Base-by-base conservation (phyloP, 2,329 filamentous ascomycete genomes). In the Aspergillus ruber region DNA sequence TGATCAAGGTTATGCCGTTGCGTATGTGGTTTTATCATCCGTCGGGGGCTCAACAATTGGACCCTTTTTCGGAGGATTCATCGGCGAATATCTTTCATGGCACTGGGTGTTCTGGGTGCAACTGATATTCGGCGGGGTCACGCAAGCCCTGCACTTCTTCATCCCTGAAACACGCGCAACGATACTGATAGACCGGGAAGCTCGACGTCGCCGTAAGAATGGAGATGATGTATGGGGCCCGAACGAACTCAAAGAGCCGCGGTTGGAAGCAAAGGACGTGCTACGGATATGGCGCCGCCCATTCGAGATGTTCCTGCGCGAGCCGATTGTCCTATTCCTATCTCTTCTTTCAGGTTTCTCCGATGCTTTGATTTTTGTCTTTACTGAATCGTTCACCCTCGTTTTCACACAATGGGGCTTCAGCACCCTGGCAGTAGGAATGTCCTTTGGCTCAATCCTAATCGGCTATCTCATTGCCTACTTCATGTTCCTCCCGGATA, bases 141-240 rank as follows among this genome's bases (percentile, higher is more conserved):
- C 79, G 2, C 79, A 83, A 56, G 3, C 63, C 35, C 61, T 76
- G 15, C 76, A 74, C 54, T 70, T 79, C 53, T 61, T 71, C 49
- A 48, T 68, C 2, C 79, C 80, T 0, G 82, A 84, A 57, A 83
- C 80, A 5, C 72, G 81, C 15, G 70, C 77, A 12, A 79, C 74
- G 4, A 71, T 81, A 39, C 71, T 84, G 49, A 68, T 85, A 55
- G 77, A 82, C 56, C 68, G 67, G 6, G 77, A 82, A 45, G 82
- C 82, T 2, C 80, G 78, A 62, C 73, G 68, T 44, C 68, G 78
- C 21, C 75, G 81, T 44, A 67, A 73, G 52, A 80, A 70, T 6
- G 80, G 80, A 4, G 64, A 77, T 47, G 82, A 85, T 57, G 66
- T 89, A 52, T 88, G 80, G 63, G 86, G 87, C 1, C 85, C 85